phyloP scores from a whole-genome alignment of 495 filamentous ascomycete species.

The Daldinia caldariorum region DNA sequence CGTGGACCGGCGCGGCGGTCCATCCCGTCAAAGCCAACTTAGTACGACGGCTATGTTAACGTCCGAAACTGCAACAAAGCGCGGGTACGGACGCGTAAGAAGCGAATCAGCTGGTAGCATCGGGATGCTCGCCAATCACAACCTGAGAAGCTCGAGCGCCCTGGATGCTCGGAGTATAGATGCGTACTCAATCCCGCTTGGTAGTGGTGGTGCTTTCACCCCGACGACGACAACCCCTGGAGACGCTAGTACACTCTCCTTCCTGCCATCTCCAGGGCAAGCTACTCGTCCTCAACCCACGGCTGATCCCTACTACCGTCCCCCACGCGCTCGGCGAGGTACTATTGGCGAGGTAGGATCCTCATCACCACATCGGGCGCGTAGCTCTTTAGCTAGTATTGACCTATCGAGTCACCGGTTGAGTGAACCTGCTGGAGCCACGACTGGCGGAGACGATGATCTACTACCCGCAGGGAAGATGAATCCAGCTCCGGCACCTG shows the following conservation, averaged over 20 bases:
- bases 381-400: conserved; percentile 60
- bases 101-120: conserved; percentile 86
- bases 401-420: conserved; percentile 61
- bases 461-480: conserved; percentile 52
- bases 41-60: conserved; percentile 83
- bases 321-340: conserved; percentile 73
- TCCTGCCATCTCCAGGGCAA: conserved; percentile 65
- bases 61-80: conserved; percentile 69
- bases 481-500: conserved; percentile 43
- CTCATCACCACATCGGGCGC: conserved; percentile 51
- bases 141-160: conserved; percentile 56
- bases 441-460: conserved; percentile 53
- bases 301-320: conserved; percentile 83
- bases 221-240: conserved; percentile 76
- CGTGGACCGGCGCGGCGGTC: conserved; percentile 66
- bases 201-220: conserved; percentile 66
- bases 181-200: conserved; percentile 49
- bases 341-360: conserved; percentile 62
- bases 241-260: conserved; percentile 74
- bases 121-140: conserved; percentile 67
- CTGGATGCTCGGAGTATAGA: conserved; percentile 57
- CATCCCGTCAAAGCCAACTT: conserved; percentile 76
- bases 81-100: conserved; percentile 75
- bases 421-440: conserved; percentile 48
- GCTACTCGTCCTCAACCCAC: conserved; percentile 56